Conservation (phyloP, 495 filamentous ascomycete genomes). For the Neurospora sp. region DNA sequence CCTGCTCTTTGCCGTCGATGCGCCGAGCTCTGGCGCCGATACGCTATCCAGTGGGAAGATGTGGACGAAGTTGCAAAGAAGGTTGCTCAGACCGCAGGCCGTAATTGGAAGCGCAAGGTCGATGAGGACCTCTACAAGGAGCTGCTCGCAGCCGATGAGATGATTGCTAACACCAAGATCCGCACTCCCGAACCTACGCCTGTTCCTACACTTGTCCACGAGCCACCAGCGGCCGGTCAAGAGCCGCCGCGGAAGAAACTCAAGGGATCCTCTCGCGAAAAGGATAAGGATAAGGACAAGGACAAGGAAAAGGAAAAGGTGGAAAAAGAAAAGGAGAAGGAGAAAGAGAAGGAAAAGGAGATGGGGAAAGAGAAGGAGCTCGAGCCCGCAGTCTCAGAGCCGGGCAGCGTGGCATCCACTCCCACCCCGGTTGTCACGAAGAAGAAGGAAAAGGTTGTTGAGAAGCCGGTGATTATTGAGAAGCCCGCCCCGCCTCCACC, state of each 20-base stretch:
- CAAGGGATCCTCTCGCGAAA: slow-evolving; percentile 20
- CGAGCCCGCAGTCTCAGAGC: slow-evolving; percentile 34
- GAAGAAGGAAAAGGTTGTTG: slow-evolving; percentile 56
- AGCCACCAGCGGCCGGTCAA: slow-evolving; percentile 8
- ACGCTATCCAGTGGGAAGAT: slow-evolving; percentile 92
- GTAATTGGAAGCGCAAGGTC: slow-evolving; percentile 75
- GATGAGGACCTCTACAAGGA: slow-evolving; percentile 90
- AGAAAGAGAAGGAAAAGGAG: slow-evolving; percentile 27
- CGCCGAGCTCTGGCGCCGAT: slow-evolving; percentile 85
- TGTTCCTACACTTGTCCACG: slow-evolving; percentile 3
- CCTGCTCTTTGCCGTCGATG: slow-evolving; percentile 84
- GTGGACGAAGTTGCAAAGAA: slow-evolving; percentile 91
- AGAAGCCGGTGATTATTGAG: slow-evolving; percentile 24
- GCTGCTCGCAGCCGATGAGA: slow-evolving; percentile 43
- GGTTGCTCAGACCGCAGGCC: slow-evolving; percentile 68
- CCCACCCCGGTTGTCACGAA: slow-evolving; percentile 33
- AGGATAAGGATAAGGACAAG: slow-evolving; percentile 47
- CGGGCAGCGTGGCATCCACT: slow-evolving; percentile 12
- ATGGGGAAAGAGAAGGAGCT: slow-evolving; percentile 26
- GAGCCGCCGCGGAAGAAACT: slow-evolving; percentile 48
- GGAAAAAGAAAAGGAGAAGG: slow-evolving; percentile 40
- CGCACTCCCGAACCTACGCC: slow-evolving; percentile 35
- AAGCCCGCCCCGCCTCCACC: slow-evolving; percentile 27
- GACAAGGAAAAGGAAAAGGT: slow-evolving; percentile 36
- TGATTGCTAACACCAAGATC: slow-evolving; percentile 35